Base-by-base conservation (phyloP, 2,329 filamentous ascomycete genomes). In the Hymenoscyphus fraxineus region DNA sequence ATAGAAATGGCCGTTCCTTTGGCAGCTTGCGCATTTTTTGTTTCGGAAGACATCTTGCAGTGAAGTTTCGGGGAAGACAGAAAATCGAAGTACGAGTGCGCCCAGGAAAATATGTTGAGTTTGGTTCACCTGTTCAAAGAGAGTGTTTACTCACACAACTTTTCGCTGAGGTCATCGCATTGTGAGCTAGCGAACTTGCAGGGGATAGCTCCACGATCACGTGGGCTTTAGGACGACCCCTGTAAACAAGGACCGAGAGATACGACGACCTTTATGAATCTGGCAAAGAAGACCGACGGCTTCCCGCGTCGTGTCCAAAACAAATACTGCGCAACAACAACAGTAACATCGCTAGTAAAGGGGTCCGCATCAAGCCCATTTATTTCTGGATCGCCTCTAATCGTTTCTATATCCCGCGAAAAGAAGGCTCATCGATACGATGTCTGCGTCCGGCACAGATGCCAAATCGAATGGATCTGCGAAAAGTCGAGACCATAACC, bases 401-500 rank as follows among this genome's bases (percentile, higher is more conserved):
- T 16, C 39, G 55, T n/a, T 13, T 38, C n/a, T 54, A 38, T 19
- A 44, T 40, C 13, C 47, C 38, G 51, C 58, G 31, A 41, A 22
- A 35, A 31, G 40, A 27, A 62, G 59, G 31, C 44, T 22, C 27
- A 59, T 62, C 65, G 63, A 62, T 69, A 71, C 68, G 66, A 76
- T 75, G 73, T 68, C 73, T 55, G 73, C 80, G 35, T 79, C 76
- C 62, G 80, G 80, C 68, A 72, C 78, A 60, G 76, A 80, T 72
- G 70, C 73, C 57, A 72, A 70, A 51, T 6, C 67, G 70, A 72
- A 74, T 69, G 69, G 67, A 67, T 74, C 76, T 63, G 78, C 78
- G 59, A 71, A 70, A 66, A 72, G 70, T 64, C 80, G 81, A 65
- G 76, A 79, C 60, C 84, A 87, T 73, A 82, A 86, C 72, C 84